These are phyloP conservation scores for Calonectria pseudoturangicola DNA, from an alignment of 2,329 filamentous ascomycete species.

Conservation along the genomic window DNA sequence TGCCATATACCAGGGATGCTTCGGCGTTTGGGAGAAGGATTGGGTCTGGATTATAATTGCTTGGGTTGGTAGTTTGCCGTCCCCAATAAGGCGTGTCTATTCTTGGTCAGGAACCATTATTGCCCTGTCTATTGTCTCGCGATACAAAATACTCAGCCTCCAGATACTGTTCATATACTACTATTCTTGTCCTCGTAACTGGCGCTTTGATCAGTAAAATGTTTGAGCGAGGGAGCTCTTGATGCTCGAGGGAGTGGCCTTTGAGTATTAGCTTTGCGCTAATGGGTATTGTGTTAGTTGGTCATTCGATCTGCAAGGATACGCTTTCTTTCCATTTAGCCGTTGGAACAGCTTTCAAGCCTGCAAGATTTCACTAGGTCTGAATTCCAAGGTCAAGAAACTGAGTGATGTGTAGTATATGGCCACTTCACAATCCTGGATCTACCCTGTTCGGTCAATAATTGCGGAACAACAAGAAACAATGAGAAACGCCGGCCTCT, in stretches of 20 bases:
- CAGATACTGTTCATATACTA: conserved; percentile 40
- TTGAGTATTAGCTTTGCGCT: not conserved
- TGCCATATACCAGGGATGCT: conserved; percentile 57
- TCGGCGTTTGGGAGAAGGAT: conserved; percentile 52
- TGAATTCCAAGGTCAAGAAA: conserved; percentile 39
- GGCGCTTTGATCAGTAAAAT: not conserved
- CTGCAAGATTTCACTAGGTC: conserved; percentile 42
- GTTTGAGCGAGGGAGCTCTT: no score
- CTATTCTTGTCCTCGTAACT: conserved; percentile 2
- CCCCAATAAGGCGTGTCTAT: conserved; percentile 45
- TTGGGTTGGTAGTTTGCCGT: conserved; percentile 43
- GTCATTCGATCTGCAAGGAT: not conserved
- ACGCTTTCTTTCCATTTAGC: not conserved
- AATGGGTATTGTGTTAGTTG: not conserved
- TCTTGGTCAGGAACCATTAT: conserved; percentile 41
- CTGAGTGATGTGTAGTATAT: conserved; percentile 37
- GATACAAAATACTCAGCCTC: conserved; percentile 29
- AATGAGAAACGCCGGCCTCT: conserved; percentile 52
- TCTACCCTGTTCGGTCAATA: conserved; percentile 47
- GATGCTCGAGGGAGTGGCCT: no score
- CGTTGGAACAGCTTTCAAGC: conserved; percentile 26
- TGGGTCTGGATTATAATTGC: conserved; percentile 46
- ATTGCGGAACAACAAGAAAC: conserved; percentile 35
- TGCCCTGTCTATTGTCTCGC: conserved; percentile 36
- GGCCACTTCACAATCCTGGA: conserved; percentile 37